Evolutionary conservation across 164 flowering plant genomes (phyloP).

Genomic region (Vitis rupestris): DNA sequence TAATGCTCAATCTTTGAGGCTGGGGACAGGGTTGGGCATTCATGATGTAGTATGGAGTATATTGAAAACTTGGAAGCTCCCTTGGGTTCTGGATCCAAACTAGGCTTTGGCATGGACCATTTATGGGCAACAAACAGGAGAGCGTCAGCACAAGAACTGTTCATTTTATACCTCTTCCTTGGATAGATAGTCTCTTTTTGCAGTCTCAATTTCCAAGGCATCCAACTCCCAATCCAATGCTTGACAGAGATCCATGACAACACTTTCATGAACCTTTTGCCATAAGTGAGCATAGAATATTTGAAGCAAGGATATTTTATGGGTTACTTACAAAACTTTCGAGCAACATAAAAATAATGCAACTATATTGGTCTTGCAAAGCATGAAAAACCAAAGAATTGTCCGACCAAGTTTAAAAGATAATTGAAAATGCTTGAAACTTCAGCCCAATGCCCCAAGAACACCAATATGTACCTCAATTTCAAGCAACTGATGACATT

Average conservation of each 20-base stretch:
- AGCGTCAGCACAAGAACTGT: slow-evolving; percentile 97
- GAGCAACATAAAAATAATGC: slow-evolving; percentile 59
- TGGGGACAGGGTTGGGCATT: too few species aligned
- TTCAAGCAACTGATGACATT: too few species aligned
- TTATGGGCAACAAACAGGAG: slow-evolving; percentile 22
- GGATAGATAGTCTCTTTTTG: slow-evolving; percentile 99
- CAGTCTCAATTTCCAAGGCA: slow-evolving; percentile 97
- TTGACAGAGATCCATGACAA: slow-evolving; percentile 55
- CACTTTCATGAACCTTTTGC: too few species aligned
- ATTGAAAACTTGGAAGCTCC: too few species aligned
- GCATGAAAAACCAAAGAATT: slow-evolving; percentile 46
- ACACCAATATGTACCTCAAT: too few species aligned
- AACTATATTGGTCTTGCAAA: slow-evolving; percentile 81
- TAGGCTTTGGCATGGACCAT: too few species aligned
- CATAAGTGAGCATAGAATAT: too few species aligned
- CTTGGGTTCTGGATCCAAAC: too few species aligned
- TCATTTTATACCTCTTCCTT: slow-evolving; percentile 99
- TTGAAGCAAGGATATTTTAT: not conserved
- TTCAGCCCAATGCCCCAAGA: too few species aligned
- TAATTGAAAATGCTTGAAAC: slow-evolving; percentile 47
- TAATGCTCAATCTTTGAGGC: too few species aligned
- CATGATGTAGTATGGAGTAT: too few species aligned
- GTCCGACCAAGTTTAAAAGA: slow-evolving; percentile 80
- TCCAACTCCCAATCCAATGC: slow-evolving; percentile 96
- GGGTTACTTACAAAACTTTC: slow-evolving; percentile 40